phyloP scores from a whole-genome alignment of 2,329 filamentous ascomycete genomes.

The Arachnomyces sp. region DNA sequence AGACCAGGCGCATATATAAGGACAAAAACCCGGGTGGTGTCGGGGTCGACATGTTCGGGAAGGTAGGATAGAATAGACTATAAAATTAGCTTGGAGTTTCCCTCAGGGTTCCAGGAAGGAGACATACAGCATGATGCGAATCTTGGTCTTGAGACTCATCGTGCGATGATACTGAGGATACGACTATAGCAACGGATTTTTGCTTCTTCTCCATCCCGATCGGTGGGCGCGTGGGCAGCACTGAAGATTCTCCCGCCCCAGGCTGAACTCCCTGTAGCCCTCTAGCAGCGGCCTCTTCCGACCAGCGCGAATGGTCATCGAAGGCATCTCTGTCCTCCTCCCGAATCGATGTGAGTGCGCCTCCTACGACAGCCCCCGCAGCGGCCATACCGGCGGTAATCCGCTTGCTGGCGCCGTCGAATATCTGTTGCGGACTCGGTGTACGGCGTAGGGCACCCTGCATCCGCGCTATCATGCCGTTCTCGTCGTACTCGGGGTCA shows the following conservation, averaged over 20 bases:
- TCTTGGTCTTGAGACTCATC: slow-evolving; percentile 50
- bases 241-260: slow-evolving; percentile 6
- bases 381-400: slow-evolving; percentile 75
- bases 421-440: slow-evolving; percentile 78
- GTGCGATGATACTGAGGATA: slow-evolving; percentile 65
- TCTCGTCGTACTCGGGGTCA: slow-evolving; percentile 36
- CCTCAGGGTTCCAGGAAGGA: not conserved
- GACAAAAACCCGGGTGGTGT: slow-evolving; percentile 69
- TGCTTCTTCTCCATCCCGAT: slow-evolving; percentile 39
- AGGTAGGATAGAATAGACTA: slow-evolving; percentile 85
- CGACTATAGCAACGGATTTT: slow-evolving; percentile 78
- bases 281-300: slow-evolving; percentile 73
- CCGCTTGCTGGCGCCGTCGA: slow-evolving; percentile 72
- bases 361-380: slow-evolving; percentile 72
- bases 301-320: slow-evolving; percentile 84
- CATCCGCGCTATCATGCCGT: slow-evolving; percentile 65
- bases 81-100: slow-evolving; percentile 8
- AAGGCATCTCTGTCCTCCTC: slow-evolving; percentile 76
- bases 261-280: slow-evolving; percentile 28
- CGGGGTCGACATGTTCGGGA: slow-evolving; percentile 65
- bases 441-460: slow-evolving; percentile 73
- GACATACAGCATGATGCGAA: slow-evolving; percentile 63
- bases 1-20: slow-evolving; percentile 80
- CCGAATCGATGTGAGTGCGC: slow-evolving; percentile 70
- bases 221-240: slow-evolving; percentile 20